A percentile compares a stretch with the other conserved stretches of the same genome.
Conservation (phyloP, 139 green algal species). For the Astrephomene gubernaculifera region DNA sequence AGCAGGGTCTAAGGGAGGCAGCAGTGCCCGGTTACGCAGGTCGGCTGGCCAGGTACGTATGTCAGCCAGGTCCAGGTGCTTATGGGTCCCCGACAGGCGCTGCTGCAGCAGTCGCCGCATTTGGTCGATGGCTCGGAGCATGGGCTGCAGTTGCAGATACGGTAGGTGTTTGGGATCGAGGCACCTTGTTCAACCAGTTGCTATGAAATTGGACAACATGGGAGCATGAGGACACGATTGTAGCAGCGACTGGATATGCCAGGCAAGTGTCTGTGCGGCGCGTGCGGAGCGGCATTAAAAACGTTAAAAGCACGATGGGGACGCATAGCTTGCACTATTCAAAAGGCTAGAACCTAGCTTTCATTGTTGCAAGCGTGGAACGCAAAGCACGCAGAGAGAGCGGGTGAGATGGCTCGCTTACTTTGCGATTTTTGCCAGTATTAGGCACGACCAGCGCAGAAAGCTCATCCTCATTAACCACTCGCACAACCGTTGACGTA, state of each 20-base stretch:
- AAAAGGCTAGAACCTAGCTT: too few species aligned
- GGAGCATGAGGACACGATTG: too few species aligned
- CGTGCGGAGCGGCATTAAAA: background rate
- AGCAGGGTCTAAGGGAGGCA: background rate
- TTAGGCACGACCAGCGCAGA: background rate
- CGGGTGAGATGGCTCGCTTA: too few species aligned
- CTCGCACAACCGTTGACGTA: background rate
- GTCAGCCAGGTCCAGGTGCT: conserved; percentile 5
- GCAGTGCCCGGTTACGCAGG: background rate
- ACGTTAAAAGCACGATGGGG: too few species aligned
- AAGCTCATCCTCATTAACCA: background rate
- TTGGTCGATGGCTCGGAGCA: background rate
- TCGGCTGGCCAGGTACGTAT: background rate
- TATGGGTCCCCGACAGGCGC: background rate
- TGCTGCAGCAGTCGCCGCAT: background rate
- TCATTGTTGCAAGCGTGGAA: too few species aligned
- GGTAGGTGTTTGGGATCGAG: too few species aligned
- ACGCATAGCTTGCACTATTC: too few species aligned
- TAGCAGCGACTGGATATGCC: too few species aligned
- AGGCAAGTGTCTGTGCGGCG: background rate
- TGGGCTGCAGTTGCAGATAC: too few species aligned
- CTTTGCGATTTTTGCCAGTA: conserved; percentile 2
- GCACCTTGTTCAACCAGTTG: too few species aligned
- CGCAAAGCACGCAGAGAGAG: too few species aligned
- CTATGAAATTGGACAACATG: too few species aligned